A percentile compares a stretch with the other conserved stretches of the same genome.
phyloP scores from a whole-genome alignment of 1,284 basidiomycete genomes.

The Boletus subluridellus region DNA sequence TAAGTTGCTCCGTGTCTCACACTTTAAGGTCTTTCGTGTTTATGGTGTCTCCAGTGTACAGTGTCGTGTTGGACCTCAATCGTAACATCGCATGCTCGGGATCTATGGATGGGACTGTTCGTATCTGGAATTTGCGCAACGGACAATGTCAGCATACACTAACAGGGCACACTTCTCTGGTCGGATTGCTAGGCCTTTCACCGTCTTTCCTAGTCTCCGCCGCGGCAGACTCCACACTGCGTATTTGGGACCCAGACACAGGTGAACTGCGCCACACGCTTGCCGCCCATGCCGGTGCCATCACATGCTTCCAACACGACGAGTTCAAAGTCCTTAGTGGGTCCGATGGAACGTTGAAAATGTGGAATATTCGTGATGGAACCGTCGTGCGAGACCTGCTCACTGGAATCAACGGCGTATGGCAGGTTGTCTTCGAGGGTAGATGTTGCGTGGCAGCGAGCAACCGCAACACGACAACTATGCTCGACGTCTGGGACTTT shows the following conservation, averaged over 20 bases:
- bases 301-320: conserved; percentile 97
- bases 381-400: conserved; percentile 81
- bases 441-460: conserved; percentile 91
- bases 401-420: conserved; percentile 86
- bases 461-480: conserved; percentile 74
- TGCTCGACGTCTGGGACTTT: conserved; percentile 86
- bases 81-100: conserved; percentile 90
- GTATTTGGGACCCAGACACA: conserved; percentile 86
- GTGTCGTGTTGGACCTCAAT: conserved; percentile 79
- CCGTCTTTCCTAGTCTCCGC: conserved; percentile 88
- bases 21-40: neutral
- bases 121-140: conserved; percentile 83
- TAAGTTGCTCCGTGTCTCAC: conserved; percentile 33
- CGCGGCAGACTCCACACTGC: conserved; percentile 88
- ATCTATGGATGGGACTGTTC: conserved; percentile 94
- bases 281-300: conserved; percentile 87
- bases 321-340: conserved; percentile 94
- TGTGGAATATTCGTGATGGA: conserved; percentile 92
- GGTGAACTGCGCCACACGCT: conserved; percentile 78
- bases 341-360: conserved; percentile 92
- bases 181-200: conserved; percentile 84
- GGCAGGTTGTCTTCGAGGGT: conserved; percentile 94
- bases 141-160: conserved; percentile 79
- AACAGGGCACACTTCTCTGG: conserved; percentile 84
- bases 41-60: conserved; percentile 63